A percentile compares a stretch with the other conserved stretches of the same genome.
These are phyloP conservation scores for Yamadazyma endophytica DNA, from an alignment of 805 yeast species.

Conservation along the genomic window DNA sequence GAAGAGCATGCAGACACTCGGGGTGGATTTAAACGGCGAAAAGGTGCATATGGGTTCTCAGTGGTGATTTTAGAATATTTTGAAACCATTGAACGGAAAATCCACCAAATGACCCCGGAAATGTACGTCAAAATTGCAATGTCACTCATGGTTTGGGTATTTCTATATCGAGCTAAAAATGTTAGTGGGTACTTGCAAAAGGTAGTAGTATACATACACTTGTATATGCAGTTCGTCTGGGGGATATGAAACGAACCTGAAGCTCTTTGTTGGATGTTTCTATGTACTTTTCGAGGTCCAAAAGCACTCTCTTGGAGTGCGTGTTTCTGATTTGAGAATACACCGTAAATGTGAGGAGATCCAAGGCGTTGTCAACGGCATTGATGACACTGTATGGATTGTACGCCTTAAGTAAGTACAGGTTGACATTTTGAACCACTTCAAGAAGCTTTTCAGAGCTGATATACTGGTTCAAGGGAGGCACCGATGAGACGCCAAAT, in stretches of 20 bases:
- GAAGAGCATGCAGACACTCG: no score
- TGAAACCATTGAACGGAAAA: no score
- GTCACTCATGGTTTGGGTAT: slow-evolving; percentile 30
- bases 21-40: no score
- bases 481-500: slow-evolving; percentile 51
- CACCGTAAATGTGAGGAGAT: slow-evolving; percentile 35
- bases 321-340: slow-evolving; percentile 19
- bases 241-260: slow-evolving; percentile 37
- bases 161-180: slow-evolving; percentile 46
- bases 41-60: no score
- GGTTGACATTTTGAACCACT: slow-evolving; percentile 46
- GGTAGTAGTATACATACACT: slow-evolving; percentile 31
- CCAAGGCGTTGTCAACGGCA: slow-evolving; percentile 36
- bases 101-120: no score
- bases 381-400: slow-evolving; percentile 23
- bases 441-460: slow-evolving; percentile 31
- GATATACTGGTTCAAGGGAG: slow-evolving; percentile 37
- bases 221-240: slow-evolving; percentile 17
- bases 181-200: no score
- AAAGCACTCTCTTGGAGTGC: slow-evolving; percentile 26
- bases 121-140: not conserved
- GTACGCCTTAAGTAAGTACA: slow-evolving; percentile 34
- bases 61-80: no score
- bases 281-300: slow-evolving; percentile 35
- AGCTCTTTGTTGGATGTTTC: slow-evolving; percentile 15